These are phyloP conservation scores for Sugiyamaella paludigena DNA, from an alignment of 1,139 yeast species.

Conservation along the genomic window DNA sequence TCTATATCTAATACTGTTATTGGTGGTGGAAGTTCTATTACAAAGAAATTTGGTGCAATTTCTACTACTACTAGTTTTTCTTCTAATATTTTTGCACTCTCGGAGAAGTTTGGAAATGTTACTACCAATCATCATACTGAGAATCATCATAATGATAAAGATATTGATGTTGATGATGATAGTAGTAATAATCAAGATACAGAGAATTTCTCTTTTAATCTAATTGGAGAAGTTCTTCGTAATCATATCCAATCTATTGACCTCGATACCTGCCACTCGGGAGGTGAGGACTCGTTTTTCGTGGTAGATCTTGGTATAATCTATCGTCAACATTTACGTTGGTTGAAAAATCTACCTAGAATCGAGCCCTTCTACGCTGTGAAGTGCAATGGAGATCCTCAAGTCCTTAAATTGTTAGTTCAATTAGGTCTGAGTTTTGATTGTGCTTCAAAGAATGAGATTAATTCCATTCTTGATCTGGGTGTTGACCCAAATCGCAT, in stretches of 20 bases:
- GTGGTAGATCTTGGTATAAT: slow-evolving; percentile 83
- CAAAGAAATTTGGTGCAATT: background rate
- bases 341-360: slow-evolving; percentile 66
- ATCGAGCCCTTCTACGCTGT: slow-evolving; percentile 89
- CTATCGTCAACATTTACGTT: slow-evolving; percentile 54
- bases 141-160: background rate
- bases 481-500: slow-evolving; percentile 67
- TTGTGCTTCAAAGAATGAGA: slow-evolving; percentile 89
- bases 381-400: slow-evolving; percentile 79
- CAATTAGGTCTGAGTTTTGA: slow-evolving; percentile 76
- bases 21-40: background rate
- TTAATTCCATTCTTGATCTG: slow-evolving; percentile 58
- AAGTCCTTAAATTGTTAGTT: slow-evolving; percentile 58
- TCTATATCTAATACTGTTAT: slow-evolving; percentile 58
- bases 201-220: slow-evolving; percentile 19
- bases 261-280: slow-evolving; percentile 62
- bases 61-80: background rate
- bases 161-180: slow-evolving; percentile 1
- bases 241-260: slow-evolving; percentile 44
- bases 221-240: slow-evolving; percentile 29
- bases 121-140: background rate
- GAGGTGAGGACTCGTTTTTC: slow-evolving; percentile 83
- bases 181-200: slow-evolving; percentile 4
- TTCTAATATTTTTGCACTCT: background rate
- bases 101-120: slow-evolving; percentile 1